These are phyloP conservation scores for Laguncularia racemosa DNA, from an alignment of 345 rosid species.

Conservation along the genomic window DNA sequence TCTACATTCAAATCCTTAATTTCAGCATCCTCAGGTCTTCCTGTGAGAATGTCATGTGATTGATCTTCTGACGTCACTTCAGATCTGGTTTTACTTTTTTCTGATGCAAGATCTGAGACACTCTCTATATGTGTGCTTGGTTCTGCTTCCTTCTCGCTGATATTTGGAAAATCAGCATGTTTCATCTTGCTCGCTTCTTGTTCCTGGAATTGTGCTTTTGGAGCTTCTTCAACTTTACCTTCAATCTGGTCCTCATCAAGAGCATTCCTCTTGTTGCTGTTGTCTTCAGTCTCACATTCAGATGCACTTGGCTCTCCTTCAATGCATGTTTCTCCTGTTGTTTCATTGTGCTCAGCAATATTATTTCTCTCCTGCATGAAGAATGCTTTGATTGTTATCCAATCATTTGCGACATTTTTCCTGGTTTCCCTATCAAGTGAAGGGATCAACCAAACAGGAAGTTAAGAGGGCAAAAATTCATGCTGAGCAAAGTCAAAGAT, in stretches of 20 bases:
- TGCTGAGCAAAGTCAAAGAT: too few species aligned
- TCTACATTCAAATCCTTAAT: background rate
- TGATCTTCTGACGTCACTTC: slow-evolving; percentile 1
- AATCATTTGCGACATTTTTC: too few species aligned
- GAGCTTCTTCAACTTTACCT: background rate
- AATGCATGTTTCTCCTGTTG: too few species aligned
- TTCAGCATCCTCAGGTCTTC: slow-evolving; percentile 1
- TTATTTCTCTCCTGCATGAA: too few species aligned
- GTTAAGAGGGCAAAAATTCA: too few species aligned
- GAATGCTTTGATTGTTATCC: too few species aligned
- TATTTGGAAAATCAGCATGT: background rate
- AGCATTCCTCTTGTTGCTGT: too few species aligned
- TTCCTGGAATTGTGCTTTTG: background rate
- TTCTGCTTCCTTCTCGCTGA: background rate
- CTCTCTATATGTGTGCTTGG: background rate
- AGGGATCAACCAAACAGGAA: too few species aligned
- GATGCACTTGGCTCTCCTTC: too few species aligned
- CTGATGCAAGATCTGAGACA: background rate
- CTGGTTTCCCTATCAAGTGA: too few species aligned
- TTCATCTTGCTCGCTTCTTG: background rate
- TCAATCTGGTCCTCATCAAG: background rate
- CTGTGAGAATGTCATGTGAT: background rate
- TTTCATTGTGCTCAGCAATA: too few species aligned
- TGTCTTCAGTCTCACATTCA: too few species aligned
- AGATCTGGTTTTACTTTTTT: slow-evolving; percentile 2